Base-by-base conservation (phyloP, 306 rosid genomes). In the Aeschynomene evenia region DNA sequence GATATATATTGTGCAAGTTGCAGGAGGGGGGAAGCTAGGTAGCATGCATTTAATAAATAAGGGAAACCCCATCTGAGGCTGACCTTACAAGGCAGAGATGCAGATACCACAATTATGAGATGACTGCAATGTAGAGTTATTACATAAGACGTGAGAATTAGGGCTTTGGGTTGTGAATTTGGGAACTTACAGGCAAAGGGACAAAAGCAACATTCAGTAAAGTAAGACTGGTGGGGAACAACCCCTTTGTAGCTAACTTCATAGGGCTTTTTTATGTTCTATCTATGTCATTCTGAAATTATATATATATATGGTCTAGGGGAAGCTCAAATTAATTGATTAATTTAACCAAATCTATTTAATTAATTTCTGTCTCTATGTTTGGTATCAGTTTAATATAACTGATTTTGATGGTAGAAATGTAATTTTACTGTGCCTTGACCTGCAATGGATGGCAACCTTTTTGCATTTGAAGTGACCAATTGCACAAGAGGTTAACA, bases 131-230 rank as follows among this genome's bases (percentile, higher is more conserved):
- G 75, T 24, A 67, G 84, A 75, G 76, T 82, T 66, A 80, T 85
- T 79, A 84, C 84, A 75, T 82, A 73, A 58, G 91, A 86, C 88
- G 49, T 82, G 82, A 71, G 83, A 86, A 86, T 86, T 78, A 82
- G 87, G 79, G 81, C 63, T 77, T 79, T 56, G 77, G 75, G 71
- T 14, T 83, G 71, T 73, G 80, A 61, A 77, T 74, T 72, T 72
- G 67, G 79, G 80, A 70, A 63, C 29, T 56, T 56, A 33, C 74
- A 81, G 76, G 74, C 68, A 72, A 54, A 19, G 66, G 40, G 79
- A 80, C 80, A 70, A 76, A 73, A 45, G 69, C 71, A 63, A 78
- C 80, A 67, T 80, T 85, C 70, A 76, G 79, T 74, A 75, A 80
- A 69, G 78, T 70, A 67, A 74, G 48, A 80, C 71, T 60, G 70